Evolutionary conservation across 2,329 filamentous ascomycete species (phyloP), one percentile per base, ranked within the genome.

Genomic region (Fonsecaea pedrosoi): DNA sequence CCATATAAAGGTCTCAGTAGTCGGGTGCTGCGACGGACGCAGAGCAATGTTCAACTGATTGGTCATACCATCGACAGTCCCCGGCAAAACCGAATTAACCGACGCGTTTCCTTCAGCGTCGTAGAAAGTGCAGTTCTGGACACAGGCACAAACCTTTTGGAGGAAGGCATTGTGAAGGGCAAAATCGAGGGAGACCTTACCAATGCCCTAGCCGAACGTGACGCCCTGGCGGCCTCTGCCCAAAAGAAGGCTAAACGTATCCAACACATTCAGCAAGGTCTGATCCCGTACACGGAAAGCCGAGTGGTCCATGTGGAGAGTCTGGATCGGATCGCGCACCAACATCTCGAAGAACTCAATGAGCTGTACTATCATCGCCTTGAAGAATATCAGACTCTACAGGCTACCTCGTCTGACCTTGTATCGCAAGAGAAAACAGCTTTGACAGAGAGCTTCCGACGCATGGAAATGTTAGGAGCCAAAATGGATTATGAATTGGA

Each of bases 401-500:
- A 89, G 68, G 85, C 90, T 64, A 84, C 85, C 65, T 89, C 89
- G 1, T 86, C 89, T 38, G 89, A 91, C 65, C 80, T 92, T 15
- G 79, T 97, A 9, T 83, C 84, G 0, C 87, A 89, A 56, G 91
- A 96, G 78, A 86, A 89, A 48, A 83, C 84, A 25, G 84, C 86
- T 60, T 81, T 96, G 42, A 86, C 85, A 3, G 92, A 95, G 75
- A 85, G 85, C 15, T 82, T 93, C 68, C 90, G 90, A 76, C 91
- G 95, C 70, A 84, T 97, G 13, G 93, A 96, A 76, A 86, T 90
- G 25, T 82, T 96, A 45, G 88, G 90, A 2, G 92, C 92, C 21
- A 94, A 94, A 78, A 83, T 98, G 63, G 94, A 98, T 74, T 98
- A 98, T 78, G 94, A 97, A 81, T 89, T 97, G 68, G 87, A 90